These are phyloP conservation scores for Globisporangium solare DNA, from an alignment of 352 stramenopile species.

Conservation along the genomic window DNA sequence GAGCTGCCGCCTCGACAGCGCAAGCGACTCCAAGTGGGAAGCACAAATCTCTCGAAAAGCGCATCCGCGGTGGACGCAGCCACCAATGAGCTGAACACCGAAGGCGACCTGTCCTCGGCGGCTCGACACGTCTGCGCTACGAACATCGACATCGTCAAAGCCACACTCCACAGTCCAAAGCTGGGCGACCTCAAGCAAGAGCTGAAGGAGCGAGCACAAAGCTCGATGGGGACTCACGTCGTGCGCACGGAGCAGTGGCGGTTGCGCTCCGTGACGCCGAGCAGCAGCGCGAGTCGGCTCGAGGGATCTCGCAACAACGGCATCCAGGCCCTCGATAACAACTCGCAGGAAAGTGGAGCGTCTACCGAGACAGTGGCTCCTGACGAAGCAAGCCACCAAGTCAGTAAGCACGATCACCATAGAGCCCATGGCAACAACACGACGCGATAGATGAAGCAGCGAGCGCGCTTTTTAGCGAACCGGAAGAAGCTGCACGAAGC, in stretches of 20 bases:
- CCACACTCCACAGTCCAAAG: constrained; percentile 14
- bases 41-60: constrained; percentile 53
- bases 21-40: constrained; percentile 71
- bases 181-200: neutral
- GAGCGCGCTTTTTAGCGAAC: constrained; percentile 27
- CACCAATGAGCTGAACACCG: neutral
- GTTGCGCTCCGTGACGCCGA: constrained; percentile 12
- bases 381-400: constrained; percentile 1
- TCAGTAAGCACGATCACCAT: neutral
- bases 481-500: constrained; percentile 53
- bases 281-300: constrained; percentile 14
- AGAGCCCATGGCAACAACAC: neutral
- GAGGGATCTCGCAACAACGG: neutral
- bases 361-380: neutral
- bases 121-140: constrained; percentile 31
- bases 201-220: neutral
- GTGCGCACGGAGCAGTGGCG: constrained; percentile 10
- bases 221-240: neutral
- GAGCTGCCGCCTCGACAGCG: constrained; percentile 49
- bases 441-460: constrained; percentile 13
- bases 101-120: constrained; percentile 16
- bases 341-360: too few species aligned
- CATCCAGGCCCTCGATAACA: too few species aligned
- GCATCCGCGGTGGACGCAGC: constrained; percentile 12
- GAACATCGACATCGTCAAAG: constrained; percentile 42